Evolutionary conservation across 768 basidiomycete species (phyloP).

Genomic region (Lactarius psammicola): DNA sequence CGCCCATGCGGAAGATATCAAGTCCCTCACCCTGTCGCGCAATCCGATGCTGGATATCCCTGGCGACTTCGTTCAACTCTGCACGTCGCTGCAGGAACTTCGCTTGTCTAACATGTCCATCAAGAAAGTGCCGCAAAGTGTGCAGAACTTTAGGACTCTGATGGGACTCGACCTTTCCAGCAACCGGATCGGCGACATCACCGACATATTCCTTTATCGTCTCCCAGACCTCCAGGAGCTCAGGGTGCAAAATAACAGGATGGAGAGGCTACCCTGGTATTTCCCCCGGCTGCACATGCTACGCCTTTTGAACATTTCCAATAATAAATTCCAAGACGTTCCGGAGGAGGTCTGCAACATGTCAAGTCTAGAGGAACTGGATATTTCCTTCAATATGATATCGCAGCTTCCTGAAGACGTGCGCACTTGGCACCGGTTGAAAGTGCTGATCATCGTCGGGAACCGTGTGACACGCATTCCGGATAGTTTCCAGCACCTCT

Average conservation of each 20-base stretch:
- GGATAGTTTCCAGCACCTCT: conserved; percentile 51
- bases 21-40: conserved; percentile 82
- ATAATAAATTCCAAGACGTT: conserved; percentile 84
- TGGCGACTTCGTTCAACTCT: conserved; percentile 92
- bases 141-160: conserved; percentile 71
- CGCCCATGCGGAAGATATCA: conserved; percentile 77
- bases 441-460: conserved; percentile 77
- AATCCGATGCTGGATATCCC: conserved; percentile 97
- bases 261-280: conserved; percentile 82
- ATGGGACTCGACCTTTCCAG: conserved; percentile 84
- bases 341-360: conserved; percentile 77
- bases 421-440: conserved; percentile 63
- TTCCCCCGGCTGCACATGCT: conserved; percentile 74
- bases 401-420: conserved; percentile 78
- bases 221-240: conserved; percentile 68
- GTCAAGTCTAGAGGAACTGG: conserved; percentile 73
- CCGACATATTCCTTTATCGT: conserved; percentile 79
- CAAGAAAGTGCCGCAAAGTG: conserved; percentile 85
- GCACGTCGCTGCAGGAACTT: conserved; percentile 78
- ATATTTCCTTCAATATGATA: conserved; percentile 93
- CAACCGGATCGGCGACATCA: conserved; percentile 87
- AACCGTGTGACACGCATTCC: conserved; percentile 80
- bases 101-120: conserved; percentile 89
- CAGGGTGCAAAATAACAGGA: conserved; percentile 85
- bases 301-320: conserved; percentile 85